These are phyloP conservation scores for Starmerella sirachaensis DNA, from an alignment of 805 yeast species.

Conservation along the genomic window DNA sequence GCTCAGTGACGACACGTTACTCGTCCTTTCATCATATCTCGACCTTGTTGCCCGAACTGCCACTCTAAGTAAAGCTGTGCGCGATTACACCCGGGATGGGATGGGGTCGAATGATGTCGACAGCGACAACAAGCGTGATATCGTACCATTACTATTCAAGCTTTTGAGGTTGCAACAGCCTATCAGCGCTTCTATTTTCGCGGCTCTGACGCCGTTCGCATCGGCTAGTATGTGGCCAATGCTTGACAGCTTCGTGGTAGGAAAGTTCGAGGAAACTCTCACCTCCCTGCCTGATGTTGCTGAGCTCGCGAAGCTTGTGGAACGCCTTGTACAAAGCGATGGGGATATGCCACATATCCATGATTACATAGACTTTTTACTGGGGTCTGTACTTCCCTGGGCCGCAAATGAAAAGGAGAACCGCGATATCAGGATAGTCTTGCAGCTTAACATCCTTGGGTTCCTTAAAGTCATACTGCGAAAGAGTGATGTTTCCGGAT, in stretches of 20 bases:
- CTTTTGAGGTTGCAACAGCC: constrained; percentile 38
- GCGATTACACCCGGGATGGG: not conserved
- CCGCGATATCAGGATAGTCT: constrained; percentile 28
- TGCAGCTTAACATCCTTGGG: constrained; percentile 46
- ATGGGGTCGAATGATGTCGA: not conserved
- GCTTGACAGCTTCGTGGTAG: constrained; percentile 8
- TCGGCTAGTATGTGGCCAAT: constrained; percentile 13
- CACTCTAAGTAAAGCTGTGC: constrained; percentile 30
- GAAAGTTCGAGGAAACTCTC: constrained; percentile 36
- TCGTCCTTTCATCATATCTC: constrained; percentile 62
- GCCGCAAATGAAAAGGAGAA: constrained; percentile 28
- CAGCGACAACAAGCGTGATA: not conserved
- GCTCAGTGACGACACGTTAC: constrained; percentile 53
- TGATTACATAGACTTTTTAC: constrained; percentile 53
- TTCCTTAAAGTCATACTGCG: constrained; percentile 35
- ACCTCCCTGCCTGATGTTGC: constrained; percentile 42
- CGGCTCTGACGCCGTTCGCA: constrained; percentile 35
- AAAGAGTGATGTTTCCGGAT: too few relatives aligned
- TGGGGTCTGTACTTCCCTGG: constrained; percentile 54
- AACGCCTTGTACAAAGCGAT: constrained; percentile 26
- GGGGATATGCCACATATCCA: not conserved
- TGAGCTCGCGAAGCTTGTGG: constrained; percentile 51
- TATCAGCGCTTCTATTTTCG: constrained; percentile 43
- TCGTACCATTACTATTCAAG: constrained; percentile 34
- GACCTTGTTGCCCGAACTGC: constrained; percentile 50